Percentiles rank a stretch among this genome's conserved stretches.
Conservation (phyloP, 108 stramenopile species). For the Discostella pseudostelligera region DNA sequence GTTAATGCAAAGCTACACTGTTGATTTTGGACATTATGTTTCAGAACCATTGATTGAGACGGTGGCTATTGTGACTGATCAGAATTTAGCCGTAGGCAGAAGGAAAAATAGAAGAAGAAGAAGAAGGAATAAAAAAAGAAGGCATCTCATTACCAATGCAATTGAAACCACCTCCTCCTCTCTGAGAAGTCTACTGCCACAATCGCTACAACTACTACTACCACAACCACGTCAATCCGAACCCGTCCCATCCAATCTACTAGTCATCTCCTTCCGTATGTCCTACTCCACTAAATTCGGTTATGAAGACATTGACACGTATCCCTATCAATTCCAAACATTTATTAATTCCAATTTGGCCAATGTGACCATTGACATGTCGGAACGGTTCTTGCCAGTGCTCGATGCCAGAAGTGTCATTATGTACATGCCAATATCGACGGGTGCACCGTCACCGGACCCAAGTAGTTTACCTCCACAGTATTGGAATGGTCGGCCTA, state of each 20-base stretch:
- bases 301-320: slow-evolving; percentile 42
- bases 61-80: slow-evolving; percentile 3
- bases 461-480: not conserved
- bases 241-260: not conserved
- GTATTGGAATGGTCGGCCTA: not conserved
- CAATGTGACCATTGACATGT: slow-evolving; percentile 45
- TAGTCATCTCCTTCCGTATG: slow-evolving; percentile 44
- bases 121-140: not conserved
- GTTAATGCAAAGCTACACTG: slow-evolving; percentile 28
- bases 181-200: no score
- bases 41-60: slow-evolving; percentile 12
- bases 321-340: slow-evolving; percentile 44
- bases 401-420: slow-evolving; percentile 21
- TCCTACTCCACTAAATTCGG: slow-evolving; percentile 46
- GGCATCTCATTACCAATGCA: no score
- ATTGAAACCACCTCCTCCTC: not conserved
- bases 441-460: slow-evolving; percentile 21
- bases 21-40: slow-evolving; percentile 7
- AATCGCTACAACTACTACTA: no score
- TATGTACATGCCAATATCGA: slow-evolving; percentile 40
- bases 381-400: slow-evolving; percentile 44
- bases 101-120: not conserved
- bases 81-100: slow-evolving; percentile 10
- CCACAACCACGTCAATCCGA: not conserved
- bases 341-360: slow-evolving; percentile 52